phyloP scores from a whole-genome alignment of 2,329 filamentous ascomycete species.

The Aaosphaeria pasadenensis region DNA sequence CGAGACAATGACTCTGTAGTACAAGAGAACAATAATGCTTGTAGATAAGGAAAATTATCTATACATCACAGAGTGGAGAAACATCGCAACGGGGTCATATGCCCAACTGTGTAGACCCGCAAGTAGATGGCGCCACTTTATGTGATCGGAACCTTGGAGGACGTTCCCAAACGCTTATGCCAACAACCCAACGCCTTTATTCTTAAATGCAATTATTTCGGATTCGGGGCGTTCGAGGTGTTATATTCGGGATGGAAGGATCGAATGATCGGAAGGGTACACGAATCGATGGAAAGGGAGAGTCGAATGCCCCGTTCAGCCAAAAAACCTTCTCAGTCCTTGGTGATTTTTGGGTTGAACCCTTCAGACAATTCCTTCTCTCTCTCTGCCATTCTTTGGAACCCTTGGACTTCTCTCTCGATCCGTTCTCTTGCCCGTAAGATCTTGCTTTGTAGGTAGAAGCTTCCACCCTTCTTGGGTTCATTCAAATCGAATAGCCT shows the following conservation, averaged over 20 bases:
- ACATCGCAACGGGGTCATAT: neutral
- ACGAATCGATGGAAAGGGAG: neutral
- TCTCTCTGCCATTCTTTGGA: constrained; percentile 66
- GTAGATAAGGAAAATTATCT: neutral
- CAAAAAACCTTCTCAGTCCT: constrained; percentile 53
- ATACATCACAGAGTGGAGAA: constrained; percentile 15
- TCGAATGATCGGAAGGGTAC: neutral
- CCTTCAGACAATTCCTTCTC: constrained; percentile 80
- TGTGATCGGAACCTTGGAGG: no score
- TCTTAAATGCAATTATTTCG: constrained; percentile 44
- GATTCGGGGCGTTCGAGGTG: constrained; percentile 74
- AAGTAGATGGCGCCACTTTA: no score
- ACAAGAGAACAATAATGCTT: no score
- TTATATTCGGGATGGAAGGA: neutral
- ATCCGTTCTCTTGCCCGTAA: constrained; percentile 86
- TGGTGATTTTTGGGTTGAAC: constrained; percentile 94
- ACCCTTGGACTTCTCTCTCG: constrained; percentile 77
- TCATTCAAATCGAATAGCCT: constrained; percentile 92
- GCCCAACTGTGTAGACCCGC: no score
- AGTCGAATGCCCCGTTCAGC: neutral
- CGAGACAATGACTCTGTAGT: no score
- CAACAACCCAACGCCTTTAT: no score
- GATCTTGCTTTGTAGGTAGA: constrained; percentile 98
- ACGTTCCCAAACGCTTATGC: no score
- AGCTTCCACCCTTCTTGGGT: constrained; percentile 91